Base-by-base conservation (phyloP, 345 rosid species). In the Populus tremula region DNA sequence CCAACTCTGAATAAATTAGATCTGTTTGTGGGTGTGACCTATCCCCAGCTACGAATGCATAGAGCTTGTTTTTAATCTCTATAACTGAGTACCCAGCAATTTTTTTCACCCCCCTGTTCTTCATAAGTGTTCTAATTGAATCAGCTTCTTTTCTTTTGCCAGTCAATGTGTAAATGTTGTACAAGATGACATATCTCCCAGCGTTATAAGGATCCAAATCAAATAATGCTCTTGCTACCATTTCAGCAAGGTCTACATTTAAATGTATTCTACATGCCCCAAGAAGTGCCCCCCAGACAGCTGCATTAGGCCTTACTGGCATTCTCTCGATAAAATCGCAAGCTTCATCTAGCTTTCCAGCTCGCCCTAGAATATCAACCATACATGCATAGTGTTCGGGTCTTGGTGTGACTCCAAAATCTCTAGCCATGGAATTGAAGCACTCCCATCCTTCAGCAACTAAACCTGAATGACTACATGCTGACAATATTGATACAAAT, bases 201-300 rank as follows among this genome's bases (percentile, higher is more conserved):
- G 93, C 79, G 69, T 87, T 86, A 70, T 75, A 64, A 14, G 91
- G 86, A 76, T 90, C 91, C 86, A 86, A 78, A 23, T 79, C 73
- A 69, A 88, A 76, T 74, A 93, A 88, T 70, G 84, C 78, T 25
- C 43, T 25, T 11, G 92, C 91, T 68, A 89, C 90, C 70, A 75
- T 78, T 87, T 88, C 82, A 66, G 92, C 88, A 36, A 89, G 84
- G 59, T 84, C 66, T 27, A 72, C 29, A 20, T 86, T 82, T 59
- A 83, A 87, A 83, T 91, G 82, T 18, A 84, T 82, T 75, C 82
- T 84, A 80, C 92, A 88, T 0, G 93, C 92, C 47, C 92, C 89
- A 23, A 89, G 87, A 45, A 89, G 74, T 27, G 89, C 80, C 8
- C 89, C 88, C 90, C 87, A 86, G 20, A 86, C 81, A 38, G 81